phyloP scores from a whole-genome alignment of 2,329 filamentous ascomycete genomes.

The Colletotrichum godetiae region DNA sequence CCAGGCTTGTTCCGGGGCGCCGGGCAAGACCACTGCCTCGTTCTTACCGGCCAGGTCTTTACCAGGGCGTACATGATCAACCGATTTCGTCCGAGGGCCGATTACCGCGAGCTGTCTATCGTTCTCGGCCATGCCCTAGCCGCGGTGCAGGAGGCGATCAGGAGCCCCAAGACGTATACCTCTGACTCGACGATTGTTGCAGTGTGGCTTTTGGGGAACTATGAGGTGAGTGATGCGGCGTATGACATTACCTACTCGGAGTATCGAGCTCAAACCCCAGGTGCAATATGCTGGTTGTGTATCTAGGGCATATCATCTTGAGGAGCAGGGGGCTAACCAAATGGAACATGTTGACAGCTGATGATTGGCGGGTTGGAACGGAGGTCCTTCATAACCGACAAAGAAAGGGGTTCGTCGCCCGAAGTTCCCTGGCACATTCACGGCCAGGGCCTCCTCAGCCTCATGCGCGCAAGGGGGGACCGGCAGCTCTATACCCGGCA shows the following conservation, averaged over 20 bases:
- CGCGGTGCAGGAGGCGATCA: conserved; percentile 52
- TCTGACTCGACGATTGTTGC: conserved; percentile 50
- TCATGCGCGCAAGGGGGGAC: conserved; percentile 49
- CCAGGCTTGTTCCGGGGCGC: conserved; percentile 42
- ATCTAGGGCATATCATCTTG: background rate
- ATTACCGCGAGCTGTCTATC: conserved; percentile 46
- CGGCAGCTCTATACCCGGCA: conserved; percentile 38
- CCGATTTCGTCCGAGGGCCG: conserved; percentile 44
- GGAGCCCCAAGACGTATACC: conserved; percentile 40
- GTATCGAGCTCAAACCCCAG: background rate
- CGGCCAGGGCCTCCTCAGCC: conserved; percentile 48
- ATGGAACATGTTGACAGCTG: conserved; percentile 39
- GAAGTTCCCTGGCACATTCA: conserved; percentile 49
- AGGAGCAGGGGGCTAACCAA: background rate
- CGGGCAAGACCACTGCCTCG: conserved; percentile 47
- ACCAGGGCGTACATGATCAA: conserved; percentile 53
- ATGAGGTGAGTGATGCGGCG: conserved; percentile 45
- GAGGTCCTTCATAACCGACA: background rate
- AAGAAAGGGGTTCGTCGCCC: background rate
- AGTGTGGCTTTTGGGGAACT: conserved; percentile 53
- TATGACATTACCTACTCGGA: background rate
- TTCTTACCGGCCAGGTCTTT: conserved; percentile 54
- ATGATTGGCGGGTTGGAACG: conserved; percentile 49
- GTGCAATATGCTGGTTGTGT: background rate
- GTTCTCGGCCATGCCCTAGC: conserved; percentile 51